These are phyloP conservation scores for Skeletonema menzelii DNA, from an alignment of 108 stramenopile genomes.

Conservation along the genomic window DNA sequence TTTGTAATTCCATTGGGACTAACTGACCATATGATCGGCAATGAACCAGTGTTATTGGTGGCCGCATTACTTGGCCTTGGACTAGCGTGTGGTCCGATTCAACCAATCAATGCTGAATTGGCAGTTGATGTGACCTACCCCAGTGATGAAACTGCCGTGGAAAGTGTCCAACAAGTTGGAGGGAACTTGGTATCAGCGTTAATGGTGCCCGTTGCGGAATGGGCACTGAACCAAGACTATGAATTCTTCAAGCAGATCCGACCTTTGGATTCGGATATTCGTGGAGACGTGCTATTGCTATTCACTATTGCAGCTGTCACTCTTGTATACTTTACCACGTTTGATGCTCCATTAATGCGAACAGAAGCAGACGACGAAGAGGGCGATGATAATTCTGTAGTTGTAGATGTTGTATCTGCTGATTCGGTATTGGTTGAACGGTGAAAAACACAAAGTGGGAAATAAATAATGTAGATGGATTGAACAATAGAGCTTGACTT, in stretches of 20 bases:
- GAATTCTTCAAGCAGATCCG: constrained; percentile 45
- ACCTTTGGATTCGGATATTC: constrained; percentile 42
- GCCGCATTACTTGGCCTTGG: constrained; percentile 53
- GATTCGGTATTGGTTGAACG: not conserved
- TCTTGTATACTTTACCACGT: constrained; percentile 47
- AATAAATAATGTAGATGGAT: not conserved
- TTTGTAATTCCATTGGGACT: constrained; percentile 56
- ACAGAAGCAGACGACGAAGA: constrained; percentile 46
- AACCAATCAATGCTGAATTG: constrained; percentile 69
- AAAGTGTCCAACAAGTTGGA: constrained; percentile 59
- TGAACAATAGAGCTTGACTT: constrained; percentile 5
- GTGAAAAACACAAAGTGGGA: not conserved
- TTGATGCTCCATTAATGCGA: constrained; percentile 52
- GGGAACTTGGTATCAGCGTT: constrained; percentile 58
- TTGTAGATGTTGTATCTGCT: not conserved
- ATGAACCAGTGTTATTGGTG: constrained; percentile 46
- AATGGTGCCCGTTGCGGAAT: constrained; percentile 57
- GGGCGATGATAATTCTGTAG: not conserved
- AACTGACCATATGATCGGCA: constrained; percentile 55
- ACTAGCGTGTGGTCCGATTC: constrained; percentile 54
- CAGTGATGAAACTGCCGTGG: constrained; percentile 66
- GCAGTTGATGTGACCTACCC: constrained; percentile 68
- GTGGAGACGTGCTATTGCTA: constrained; percentile 55
- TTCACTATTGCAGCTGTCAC: constrained; percentile 46
- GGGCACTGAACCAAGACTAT: constrained; percentile 53